Percentiles rank a stretch among this genome's conserved stretches.
Conservation (phyloP, 2,329 filamentous ascomycete species). For the Trichoderma cornu-damae region DNA sequence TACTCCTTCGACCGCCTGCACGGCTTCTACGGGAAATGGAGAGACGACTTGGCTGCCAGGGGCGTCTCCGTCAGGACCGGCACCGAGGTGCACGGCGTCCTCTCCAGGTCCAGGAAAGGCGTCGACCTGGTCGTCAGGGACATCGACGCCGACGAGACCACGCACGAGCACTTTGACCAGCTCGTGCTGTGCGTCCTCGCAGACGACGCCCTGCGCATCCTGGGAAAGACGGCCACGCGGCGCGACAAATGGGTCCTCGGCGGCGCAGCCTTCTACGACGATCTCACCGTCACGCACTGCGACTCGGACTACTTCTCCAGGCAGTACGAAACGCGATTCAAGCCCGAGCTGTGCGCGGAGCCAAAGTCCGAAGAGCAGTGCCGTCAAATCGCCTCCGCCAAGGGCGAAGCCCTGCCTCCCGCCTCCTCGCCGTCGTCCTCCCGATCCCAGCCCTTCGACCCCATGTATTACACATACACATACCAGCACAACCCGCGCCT, state of each 20-base stretch:
- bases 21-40: conserved; percentile 58
- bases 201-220: conserved; percentile 58
- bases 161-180: conserved; percentile 56
- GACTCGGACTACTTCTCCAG: conserved; percentile 61
- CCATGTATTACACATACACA: conserved; percentile 62
- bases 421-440: conserved; percentile 24
- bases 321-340: conserved; percentile 61
- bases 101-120: conserved; percentile 46
- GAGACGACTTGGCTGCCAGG: conserved; percentile 45
- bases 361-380: conserved; percentile 38
- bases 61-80: conserved; percentile 53
- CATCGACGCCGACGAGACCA: conserved; percentile 46
- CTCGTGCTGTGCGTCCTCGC: conserved; percentile 61
- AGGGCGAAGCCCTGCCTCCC: conserved; percentile 34
- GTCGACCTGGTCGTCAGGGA: conserved; percentile 51
- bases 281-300: conserved; percentile 65
- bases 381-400: conserved; percentile 39
- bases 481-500: conserved; percentile 52
- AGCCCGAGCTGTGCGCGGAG: conserved; percentile 45
- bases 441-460: conserved; percentile 48
- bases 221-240: conserved; percentile 53
- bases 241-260: conserved; percentile 63
- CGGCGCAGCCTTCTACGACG: conserved; percentile 64
- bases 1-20: conserved; percentile 60
- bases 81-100: conserved; percentile 50